Percentiles rank a stretch among this genome's conserved stretches.
Conservation (phyloP, 495 filamentous ascomycete genomes). For the Chaetomium tenue region DNA sequence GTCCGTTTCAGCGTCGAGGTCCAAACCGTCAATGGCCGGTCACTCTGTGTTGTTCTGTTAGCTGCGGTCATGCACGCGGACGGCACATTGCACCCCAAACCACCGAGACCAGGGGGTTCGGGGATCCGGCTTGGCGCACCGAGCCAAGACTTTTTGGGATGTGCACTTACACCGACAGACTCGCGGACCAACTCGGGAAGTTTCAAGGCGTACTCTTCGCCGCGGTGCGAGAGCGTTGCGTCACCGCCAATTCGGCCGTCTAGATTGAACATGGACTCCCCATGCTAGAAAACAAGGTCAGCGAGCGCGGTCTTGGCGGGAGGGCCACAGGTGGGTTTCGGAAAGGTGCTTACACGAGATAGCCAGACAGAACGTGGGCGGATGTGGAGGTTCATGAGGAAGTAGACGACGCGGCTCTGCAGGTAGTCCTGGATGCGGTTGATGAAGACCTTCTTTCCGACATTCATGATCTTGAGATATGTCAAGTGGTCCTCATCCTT, state of each 20-base stretch:
- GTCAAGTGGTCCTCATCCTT: conserved; percentile 76
- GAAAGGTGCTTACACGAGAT: conserved; percentile 66
- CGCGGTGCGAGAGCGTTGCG: conserved; percentile 78
- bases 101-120: not conserved
- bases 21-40: conserved; percentile 88
- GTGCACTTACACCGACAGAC: conserved; percentile 65
- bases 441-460: conserved; percentile 91
- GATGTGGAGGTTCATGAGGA: conserved; percentile 97
- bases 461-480: conserved; percentile 96
- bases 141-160: conserved; percentile 5
- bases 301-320: conserved; percentile 21
- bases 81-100: conserved; percentile 9
- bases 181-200: conserved; percentile 77
- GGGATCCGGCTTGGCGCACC: conserved; percentile 25
- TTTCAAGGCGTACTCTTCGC: conserved; percentile 77
- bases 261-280: conserved; percentile 90
- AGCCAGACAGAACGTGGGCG: conserved; percentile 97
- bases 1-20: conserved; percentile 93
- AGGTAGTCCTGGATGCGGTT: conserved; percentile 96
- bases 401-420: conserved; percentile 93
- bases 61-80: not conserved
- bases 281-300: conserved; percentile 60
- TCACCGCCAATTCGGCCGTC: conserved; percentile 88
- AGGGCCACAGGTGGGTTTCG: not conserved
- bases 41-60: conserved; percentile 43